Conservation (phyloP, 179 eudicot species). For the Camellia oleifera region DNA sequence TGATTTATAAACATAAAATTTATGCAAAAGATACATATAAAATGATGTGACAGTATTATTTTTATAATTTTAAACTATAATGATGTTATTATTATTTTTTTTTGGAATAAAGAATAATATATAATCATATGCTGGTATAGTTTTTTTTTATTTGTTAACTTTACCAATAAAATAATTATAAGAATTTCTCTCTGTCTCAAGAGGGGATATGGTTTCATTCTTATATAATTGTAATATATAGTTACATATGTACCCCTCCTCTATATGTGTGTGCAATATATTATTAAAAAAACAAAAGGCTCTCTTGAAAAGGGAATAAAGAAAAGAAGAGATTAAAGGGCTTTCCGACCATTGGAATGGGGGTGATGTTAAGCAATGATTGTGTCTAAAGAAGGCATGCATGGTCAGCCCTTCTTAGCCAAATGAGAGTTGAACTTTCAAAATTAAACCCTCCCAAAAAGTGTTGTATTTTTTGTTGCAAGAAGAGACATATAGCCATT, state of each 20-base stretch:
- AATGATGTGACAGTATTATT: no score
- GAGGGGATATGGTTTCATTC: background rate
- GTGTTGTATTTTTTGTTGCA: background rate
- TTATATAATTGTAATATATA: background rate
- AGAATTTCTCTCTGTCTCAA: background rate
- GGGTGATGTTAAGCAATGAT: constrained; percentile 10
- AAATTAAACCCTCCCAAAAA: background rate
- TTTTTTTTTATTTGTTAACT: no score
- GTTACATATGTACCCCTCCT: background rate
- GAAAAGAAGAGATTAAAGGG: background rate
- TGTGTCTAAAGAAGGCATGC: constrained; percentile 13
- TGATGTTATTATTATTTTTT: no score
- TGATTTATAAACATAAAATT: no score
- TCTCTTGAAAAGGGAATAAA: background rate
- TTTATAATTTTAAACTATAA: no score
- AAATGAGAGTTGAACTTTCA: constrained; percentile 7
- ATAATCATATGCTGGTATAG: no score
- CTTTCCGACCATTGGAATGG: background rate
- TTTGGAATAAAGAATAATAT: no score
- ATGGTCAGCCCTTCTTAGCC: constrained; percentile 11
- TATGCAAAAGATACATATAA: no score
- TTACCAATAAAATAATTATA: background rate
- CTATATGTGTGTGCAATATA: background rate
- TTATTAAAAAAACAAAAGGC: background rate
- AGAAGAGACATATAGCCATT: background rate